These are phyloP conservation scores for Castanospermum australe DNA, from an alignment of 306 rosid genomes.

Conservation along the genomic window DNA sequence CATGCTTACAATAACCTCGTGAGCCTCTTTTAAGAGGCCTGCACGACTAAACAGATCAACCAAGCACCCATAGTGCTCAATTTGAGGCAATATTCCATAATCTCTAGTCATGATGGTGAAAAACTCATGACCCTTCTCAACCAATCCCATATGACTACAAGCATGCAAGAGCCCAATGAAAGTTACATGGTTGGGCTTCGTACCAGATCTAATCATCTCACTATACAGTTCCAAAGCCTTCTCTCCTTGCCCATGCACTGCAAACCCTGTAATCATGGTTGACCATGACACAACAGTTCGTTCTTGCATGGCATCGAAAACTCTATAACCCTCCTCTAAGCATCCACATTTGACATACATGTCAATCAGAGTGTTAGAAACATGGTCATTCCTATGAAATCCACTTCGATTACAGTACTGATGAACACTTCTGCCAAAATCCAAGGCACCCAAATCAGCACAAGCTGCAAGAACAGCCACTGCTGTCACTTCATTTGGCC, in stretches of 20 bases:
- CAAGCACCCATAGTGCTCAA: slow-evolving; percentile 63
- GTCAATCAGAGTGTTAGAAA: slow-evolving; percentile 48
- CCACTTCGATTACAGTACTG: slow-evolving; percentile 8
- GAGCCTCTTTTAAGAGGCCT: slow-evolving; percentile 55
- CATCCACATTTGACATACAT: slow-evolving; percentile 61
- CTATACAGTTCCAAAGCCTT: slow-evolving; percentile 42
- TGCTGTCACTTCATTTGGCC: slow-evolving; percentile 47
- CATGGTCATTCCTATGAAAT: background rate
- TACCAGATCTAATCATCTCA: slow-evolving; percentile 29
- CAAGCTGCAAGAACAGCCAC: slow-evolving; percentile 54
- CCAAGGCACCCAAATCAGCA: slow-evolving; percentile 52
- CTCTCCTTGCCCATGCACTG: slow-evolving; percentile 49
- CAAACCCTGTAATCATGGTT: slow-evolving; percentile 51
- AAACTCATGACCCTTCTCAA: slow-evolving; percentile 44
- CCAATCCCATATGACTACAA: slow-evolving; percentile 53
- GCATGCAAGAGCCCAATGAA: slow-evolving; percentile 55
- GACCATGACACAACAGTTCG: slow-evolving; percentile 48
- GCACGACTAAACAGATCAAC: slow-evolving; percentile 57
- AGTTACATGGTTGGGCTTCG: slow-evolving; percentile 45
- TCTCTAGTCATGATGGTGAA: slow-evolving; percentile 46
- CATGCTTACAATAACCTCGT: slow-evolving; percentile 48
- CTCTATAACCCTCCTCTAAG: slow-evolving; percentile 39
- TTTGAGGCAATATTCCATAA: slow-evolving; percentile 40
- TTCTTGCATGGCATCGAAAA: slow-evolving; percentile 35
- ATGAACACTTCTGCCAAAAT: slow-evolving; percentile 45